Evolutionary conservation across 2,329 filamentous ascomycete genomes (phyloP), one percentile per base, ranked within the genome.

Genomic region (Botryotinia convoluta): DNA sequence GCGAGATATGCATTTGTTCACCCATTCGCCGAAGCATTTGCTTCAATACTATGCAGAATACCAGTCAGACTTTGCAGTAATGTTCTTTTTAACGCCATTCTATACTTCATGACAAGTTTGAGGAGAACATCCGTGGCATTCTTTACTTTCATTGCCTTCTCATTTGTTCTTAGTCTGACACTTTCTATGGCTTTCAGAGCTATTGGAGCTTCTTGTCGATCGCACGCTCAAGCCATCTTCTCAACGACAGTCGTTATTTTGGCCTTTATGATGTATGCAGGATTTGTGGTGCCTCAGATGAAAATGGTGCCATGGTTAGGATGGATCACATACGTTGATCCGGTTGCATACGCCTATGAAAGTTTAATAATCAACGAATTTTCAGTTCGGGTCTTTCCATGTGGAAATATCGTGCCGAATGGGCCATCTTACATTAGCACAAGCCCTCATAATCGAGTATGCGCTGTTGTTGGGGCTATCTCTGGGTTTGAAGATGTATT

Each of bases 91-190:
- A 97, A 97, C 80, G 68, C 94, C 62, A 87, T 89, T 1, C 83
- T 97, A 2, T 97, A 97, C 84, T 97, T 97, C 82, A 91, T 97
- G 89, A 91, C 92, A 0, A 92, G 94, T 75, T 84, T 98, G 57
- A 88, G 92, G 72, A 87, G 93, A 70, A 90, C 92, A 76, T 85
- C 92, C 0, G 92, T 91, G 1, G 84, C 91, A 0, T 97, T 96
- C 85, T 97, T 97, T 86, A 92, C 94, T 84, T 97, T 94, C 87
- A 45, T 79, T 14, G 61, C 79, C 16, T 78, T 81, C 63, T 77
- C 75, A 1, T 81, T 81, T 72, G 67, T 77, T 54, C 73, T 76
- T 35, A 78, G 75, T 12, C 42, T 80, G 60, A 87, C 88, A 78
- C 95, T 96, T 93, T 79, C 77, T 92, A 95, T 94, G 91, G 87